Conservation (phyloP, 2,329 filamentous ascomycete species). For the Lachnellula arida region DNA sequence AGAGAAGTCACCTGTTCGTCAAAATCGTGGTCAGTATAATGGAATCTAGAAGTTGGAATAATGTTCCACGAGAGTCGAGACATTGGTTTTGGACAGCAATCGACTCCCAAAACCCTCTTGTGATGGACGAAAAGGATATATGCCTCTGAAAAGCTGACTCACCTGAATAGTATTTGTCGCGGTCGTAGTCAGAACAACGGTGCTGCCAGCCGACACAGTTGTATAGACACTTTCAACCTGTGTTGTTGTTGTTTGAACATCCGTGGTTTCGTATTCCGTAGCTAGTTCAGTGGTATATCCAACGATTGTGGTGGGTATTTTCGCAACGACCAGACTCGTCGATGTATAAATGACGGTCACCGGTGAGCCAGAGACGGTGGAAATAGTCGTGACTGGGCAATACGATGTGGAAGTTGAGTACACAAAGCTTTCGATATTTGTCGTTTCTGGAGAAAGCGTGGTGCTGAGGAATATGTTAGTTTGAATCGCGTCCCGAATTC, state of each 20-base stretch:
- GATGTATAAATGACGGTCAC: conserved; percentile 31
- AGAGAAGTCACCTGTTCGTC: conserved; percentile 36
- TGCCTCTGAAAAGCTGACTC: conserved; percentile 29
- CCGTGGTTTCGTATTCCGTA: conserved; percentile 29
- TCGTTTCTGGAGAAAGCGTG: conserved; percentile 8
- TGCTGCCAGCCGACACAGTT: conserved; percentile 41
- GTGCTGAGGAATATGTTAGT: background rate
- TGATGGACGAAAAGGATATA: no score
- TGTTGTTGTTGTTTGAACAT: conserved; percentile 38
- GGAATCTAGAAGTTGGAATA: no score
- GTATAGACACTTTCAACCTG: conserved; percentile 36
- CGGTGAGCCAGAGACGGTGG: conserved; percentile 39
- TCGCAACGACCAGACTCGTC: conserved; percentile 22
- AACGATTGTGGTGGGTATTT: conserved; percentile 25
- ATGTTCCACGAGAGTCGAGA: no score
- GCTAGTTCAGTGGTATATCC: conserved; percentile 35
- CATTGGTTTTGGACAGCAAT: no score
- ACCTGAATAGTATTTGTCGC: conserved; percentile 39
- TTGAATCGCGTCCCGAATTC: no score
- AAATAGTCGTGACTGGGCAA: conserved; percentile 42
- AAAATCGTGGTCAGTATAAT: no score
- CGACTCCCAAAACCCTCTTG: no score
- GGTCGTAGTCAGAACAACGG: conserved; percentile 39
- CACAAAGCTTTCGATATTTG: conserved; percentile 29
- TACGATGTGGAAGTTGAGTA: conserved; percentile 36